Evolutionary conservation across 1,284 basidiomycete genomes (phyloP).

Genomic region (Macrocybe sp.): DNA sequence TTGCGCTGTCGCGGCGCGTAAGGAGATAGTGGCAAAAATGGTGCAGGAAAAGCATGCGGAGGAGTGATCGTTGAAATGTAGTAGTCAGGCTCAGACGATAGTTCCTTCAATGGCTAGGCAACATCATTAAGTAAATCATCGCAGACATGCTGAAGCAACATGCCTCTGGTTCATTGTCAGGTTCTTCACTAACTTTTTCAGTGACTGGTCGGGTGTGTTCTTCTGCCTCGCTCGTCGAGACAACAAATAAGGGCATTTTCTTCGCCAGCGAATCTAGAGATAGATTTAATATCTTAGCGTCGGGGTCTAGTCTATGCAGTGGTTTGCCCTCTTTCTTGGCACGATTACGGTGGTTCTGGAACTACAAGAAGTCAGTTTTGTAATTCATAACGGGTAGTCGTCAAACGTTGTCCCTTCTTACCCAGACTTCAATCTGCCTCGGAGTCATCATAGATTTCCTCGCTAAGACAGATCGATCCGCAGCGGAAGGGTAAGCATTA

Average conservation of each 20-base stretch:
- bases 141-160: too few species aligned
- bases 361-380: conserved; percentile 26
- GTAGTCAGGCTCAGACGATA: background rate
- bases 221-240: background rate
- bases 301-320: too few species aligned
- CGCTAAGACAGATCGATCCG: conserved; percentile 40
- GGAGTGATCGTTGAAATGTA: conserved; percentile 17
- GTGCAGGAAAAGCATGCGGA: conserved; percentile 31
- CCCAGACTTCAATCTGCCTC: conserved; percentile 55
- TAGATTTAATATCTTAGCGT: too few species aligned
- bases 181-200: too few species aligned
- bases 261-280: too few species aligned
- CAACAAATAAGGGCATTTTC: background rate
- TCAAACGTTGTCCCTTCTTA: conserved; percentile 13
- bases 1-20: too few species aligned
- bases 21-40: conserved; percentile 26
- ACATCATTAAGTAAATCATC: background rate
- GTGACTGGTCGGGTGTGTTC: too few species aligned
- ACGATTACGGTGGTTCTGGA: conserved; percentile 43
- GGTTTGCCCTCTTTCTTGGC: conserved; percentile 22
- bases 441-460: conserved; percentile 37
- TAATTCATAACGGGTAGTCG: background rate
- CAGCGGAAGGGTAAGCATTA: conserved; percentile 44
- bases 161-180: too few species aligned
- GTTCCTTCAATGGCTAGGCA: background rate